These are phyloP conservation scores for Skeletonema menzelii DNA, from an alignment of 108 stramenopile species.

Conservation along the genomic window DNA sequence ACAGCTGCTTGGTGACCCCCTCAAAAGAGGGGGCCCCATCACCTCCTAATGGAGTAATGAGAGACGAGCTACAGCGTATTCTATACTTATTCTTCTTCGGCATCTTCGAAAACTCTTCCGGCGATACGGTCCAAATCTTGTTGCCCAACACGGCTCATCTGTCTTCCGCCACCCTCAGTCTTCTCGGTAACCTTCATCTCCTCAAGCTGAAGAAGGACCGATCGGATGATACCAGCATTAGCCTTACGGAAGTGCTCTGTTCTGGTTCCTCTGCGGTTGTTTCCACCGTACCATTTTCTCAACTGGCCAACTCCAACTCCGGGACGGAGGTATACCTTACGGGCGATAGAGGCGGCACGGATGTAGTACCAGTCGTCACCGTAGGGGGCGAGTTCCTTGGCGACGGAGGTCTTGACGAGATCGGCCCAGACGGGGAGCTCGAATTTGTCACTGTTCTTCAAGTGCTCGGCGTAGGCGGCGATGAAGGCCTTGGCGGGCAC, in stretches of 20 bases:
- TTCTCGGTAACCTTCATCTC: slow-evolving; percentile 95
- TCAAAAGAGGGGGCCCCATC: neutral
- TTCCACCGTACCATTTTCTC: slow-evolving; percentile 96
- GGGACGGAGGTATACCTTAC: slow-evolving; percentile 97
- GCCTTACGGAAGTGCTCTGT: slow-evolving; percentile 97
- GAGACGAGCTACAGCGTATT: slow-evolving; percentile 2
- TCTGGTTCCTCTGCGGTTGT: slow-evolving; percentile 86
- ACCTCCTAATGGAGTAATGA: slow-evolving; percentile 3
- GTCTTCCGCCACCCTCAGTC: slow-evolving; percentile 80
- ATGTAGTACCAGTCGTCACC: slow-evolving; percentile 99
- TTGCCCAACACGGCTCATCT: slow-evolving; percentile 95
- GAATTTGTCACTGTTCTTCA: slow-evolving; percentile 98
- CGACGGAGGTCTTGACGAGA: slow-evolving; percentile 95
- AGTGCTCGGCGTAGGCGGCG: slow-evolving; percentile 95
- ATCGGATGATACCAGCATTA: slow-evolving; percentile 92
- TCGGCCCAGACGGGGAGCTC: slow-evolving; percentile 98
- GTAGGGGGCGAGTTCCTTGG: slow-evolving; percentile 99
- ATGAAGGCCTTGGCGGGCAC: slow-evolving; percentile 89
- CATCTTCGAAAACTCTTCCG: slow-evolving; percentile 81
- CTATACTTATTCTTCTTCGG: slow-evolving; percentile 53
- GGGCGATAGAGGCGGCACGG: slow-evolving; percentile 97
- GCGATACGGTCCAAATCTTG: slow-evolving; percentile 99
- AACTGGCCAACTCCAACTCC: slow-evolving; percentile 96
- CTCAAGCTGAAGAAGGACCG: slow-evolving; percentile 92
- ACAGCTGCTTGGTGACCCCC: slow-evolving; percentile 4